Percentiles rank a stretch among this genome's conserved stretches.
Evolutionary conservation across 306 rosid genomes (phyloP).

Genomic region (Malus sieversii): DNA sequence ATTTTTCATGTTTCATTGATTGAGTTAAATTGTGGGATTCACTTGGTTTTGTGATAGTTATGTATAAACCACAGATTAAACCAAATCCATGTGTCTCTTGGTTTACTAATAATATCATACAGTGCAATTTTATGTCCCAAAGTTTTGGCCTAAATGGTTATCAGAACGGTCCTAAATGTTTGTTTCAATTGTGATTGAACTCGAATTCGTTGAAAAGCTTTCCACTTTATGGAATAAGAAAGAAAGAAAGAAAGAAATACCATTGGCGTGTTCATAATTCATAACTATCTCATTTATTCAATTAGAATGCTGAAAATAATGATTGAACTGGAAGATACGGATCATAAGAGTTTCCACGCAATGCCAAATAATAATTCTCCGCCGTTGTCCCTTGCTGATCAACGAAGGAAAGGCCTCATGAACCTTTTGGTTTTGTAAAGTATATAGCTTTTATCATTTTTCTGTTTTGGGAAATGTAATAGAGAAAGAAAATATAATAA

Average conservation of each 20-base stretch:
- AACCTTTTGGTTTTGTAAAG: neutral
- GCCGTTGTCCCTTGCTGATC: neutral
- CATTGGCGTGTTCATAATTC: neutral
- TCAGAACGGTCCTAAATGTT: neutral
- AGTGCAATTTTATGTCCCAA: neutral
- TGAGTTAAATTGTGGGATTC: neutral
- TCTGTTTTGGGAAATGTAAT: neutral
- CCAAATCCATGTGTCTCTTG: neutral
- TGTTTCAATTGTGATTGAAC: neutral
- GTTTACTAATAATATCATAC: neutral
- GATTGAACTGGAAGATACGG: neutral
- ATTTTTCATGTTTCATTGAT: neutral
- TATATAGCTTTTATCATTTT: neutral
- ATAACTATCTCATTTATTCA: neutral
- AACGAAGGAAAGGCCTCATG: neutral
- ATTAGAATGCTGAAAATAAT: neutral
- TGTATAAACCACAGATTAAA: neutral
- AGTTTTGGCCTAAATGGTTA: neutral
- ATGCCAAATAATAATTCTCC: neutral
- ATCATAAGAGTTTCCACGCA: neutral
- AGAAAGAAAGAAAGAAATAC: neutral
- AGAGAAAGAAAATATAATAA: neutral
- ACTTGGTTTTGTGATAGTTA: neutral
- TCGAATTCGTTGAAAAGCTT: neutral
- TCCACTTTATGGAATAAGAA: neutral